Evolutionary conservation across 2,329 filamentous ascomycete species (phyloP), one percentile per base, ranked within the genome.

Genomic region (Thermothelomyces thermophilus): DNA sequence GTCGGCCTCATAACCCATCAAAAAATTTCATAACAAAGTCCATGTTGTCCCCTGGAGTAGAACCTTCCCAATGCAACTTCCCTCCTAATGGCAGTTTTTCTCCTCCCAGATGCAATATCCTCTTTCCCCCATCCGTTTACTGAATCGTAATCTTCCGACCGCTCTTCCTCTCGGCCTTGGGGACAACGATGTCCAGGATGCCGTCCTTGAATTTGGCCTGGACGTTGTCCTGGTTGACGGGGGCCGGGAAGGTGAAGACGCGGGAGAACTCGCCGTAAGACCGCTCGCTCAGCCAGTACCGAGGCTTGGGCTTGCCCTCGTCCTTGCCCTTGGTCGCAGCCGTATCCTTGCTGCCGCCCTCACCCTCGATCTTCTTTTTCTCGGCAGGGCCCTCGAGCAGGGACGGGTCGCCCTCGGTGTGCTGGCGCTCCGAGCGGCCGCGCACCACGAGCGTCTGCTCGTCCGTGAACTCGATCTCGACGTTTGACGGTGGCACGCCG

Each of bases 381-480:
- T 64, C 69, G 51, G 58, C 63, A 5, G 36, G 16, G 0, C n/a
- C 41, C 22, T 48, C 53, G 20, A 60, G 44, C 11, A 77, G 69
- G 28, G 76, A 68, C 3, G 73, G 70, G 8, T 72, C 73, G 51
- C 79, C 78, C 48, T 59, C 58, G 49, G 54, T 56, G 20, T 52
- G 54, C 66, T 79, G 71, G 57, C 82, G 79, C 69, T 90, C 86
- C 43, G 81, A 76, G 56, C 75, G 80, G 62, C 87, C 87, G 48
- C 79, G 80, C 64, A 93, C 73, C 54, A 81, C 76, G 35, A 93
- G 71, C 10, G 85, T 90, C 70, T 87, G 83, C 39, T 77, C 74
- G 64, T 91, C 86, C 50, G 80, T 83, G 73, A 90, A 93, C 64
- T 91, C 86, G 63, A 93, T 86, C 63, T 77, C 73, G 61, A 93